Evolutionary conservation across 352 stramenopile species (phyloP).

Genomic region (Discostella stelligera): DNA sequence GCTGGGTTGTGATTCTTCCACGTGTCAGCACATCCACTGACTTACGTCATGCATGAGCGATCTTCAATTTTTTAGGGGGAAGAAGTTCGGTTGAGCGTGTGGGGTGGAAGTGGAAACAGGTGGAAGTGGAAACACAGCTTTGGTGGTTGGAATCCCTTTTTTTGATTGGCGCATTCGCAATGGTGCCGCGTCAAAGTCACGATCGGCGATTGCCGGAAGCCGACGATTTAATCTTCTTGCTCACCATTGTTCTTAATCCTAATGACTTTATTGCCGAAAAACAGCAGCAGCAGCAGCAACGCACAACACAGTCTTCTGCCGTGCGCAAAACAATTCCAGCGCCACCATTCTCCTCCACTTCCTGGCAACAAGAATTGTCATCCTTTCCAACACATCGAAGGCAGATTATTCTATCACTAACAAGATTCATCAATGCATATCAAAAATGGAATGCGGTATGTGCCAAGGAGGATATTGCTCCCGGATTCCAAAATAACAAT

Average conservation of each 20-base stretch:
- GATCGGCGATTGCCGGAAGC: not conserved
- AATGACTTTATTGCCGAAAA: conserved; percentile 10
- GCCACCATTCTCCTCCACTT: conserved; percentile 5
- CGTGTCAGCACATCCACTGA: too few species aligned
- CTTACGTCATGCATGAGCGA: too few species aligned
- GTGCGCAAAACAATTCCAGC: not conserved
- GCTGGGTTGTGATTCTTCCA: too few species aligned
- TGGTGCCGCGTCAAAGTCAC: not conserved
- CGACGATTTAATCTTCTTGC: conserved; percentile 43
- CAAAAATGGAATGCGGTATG: not conserved
- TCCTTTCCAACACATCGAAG: conserved; percentile 21
- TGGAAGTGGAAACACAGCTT: too few species aligned
- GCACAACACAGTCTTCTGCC: not conserved
- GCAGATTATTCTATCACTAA: conserved; percentile 8
- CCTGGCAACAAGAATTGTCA: conserved; percentile 17
- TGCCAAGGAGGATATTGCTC: not conserved
- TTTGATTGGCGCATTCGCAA: not conserved
- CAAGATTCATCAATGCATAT: not conserved
- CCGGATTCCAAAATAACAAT: too few species aligned
- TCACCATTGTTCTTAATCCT: conserved; percentile 27
- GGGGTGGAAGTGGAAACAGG: too few species aligned
- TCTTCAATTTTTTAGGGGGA: too few species aligned
- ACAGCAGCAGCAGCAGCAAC: not conserved
- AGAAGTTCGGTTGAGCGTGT: too few species aligned
- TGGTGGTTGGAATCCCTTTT: too few species aligned